Evolutionary conservation across 2,329 filamentous ascomycete genomes (phyloP).

Genomic region (Stachybotrys chartarum): DNA sequence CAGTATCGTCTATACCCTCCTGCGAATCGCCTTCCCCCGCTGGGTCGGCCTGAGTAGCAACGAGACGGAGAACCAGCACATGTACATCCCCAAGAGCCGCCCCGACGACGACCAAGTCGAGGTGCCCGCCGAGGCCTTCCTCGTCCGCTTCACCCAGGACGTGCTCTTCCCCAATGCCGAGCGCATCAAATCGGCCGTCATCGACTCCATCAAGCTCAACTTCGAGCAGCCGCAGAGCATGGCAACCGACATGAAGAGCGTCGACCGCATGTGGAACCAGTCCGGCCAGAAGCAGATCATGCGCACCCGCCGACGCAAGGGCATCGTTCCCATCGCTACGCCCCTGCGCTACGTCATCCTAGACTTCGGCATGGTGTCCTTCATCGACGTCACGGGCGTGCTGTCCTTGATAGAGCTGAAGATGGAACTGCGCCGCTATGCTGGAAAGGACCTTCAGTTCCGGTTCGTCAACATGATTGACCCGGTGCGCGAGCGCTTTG

Average conservation of each 20-base stretch:
- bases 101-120: slow-evolving; percentile 11
- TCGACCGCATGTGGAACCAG: slow-evolving; percentile 47
- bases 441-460: slow-evolving; percentile 36
- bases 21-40: slow-evolving; percentile 49
- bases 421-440: slow-evolving; percentile 40
- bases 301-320: slow-evolving; percentile 32
- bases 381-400: slow-evolving; percentile 46
- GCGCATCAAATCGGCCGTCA: slow-evolving; percentile 37
- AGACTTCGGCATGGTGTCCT: slow-evolving; percentile 43
- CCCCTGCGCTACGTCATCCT: slow-evolving; percentile 42
- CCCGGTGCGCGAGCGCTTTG: slow-evolving; percentile 30
- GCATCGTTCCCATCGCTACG: slow-evolving; percentile 22
- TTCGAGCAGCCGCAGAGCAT: slow-evolving; percentile 33
- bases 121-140: slow-evolving; percentile 40
- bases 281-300: slow-evolving; percentile 38
- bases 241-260: slow-evolving; percentile 26
- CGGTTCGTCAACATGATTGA: slow-evolving; percentile 40
- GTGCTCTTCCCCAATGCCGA: slow-evolving; percentile 57
- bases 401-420: slow-evolving; percentile 40
- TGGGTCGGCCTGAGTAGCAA: slow-evolving; percentile 23
- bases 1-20: slow-evolving; percentile 53
- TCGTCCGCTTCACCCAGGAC: slow-evolving; percentile 50
- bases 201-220: slow-evolving; percentile 39
- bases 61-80: slow-evolving; percentile 20
- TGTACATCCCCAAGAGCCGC: slow-evolving; percentile 12